Base-by-base conservation (phyloP, 208 protist genomes). In the Trypanosoma brucei region DNA sequence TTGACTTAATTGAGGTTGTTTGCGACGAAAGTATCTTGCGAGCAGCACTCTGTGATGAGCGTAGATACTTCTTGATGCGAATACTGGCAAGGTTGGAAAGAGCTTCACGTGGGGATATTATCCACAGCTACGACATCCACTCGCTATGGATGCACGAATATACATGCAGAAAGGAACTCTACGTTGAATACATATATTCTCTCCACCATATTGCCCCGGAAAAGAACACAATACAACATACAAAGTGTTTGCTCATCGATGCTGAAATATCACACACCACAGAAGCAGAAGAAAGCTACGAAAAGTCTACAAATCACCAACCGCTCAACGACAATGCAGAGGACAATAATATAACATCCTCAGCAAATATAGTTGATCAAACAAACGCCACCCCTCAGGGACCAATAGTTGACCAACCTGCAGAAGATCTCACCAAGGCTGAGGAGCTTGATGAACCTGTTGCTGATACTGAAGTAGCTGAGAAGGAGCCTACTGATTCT, bases 31-130 rank as follows among this genome's bases (percentile, higher is more conserved):
- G 2, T 1, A 38, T 59, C 14, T 6, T 62, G n/a, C 60, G 65
- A 4, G 11, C 50, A 31, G 34, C 46, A 34, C 59, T 68, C 34
- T 55, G 37, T 42, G 66, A 68, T 42, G 62, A 79, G 48, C 74
- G 74, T 50, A n/a, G 51, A n/a, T 62, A 57, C 48, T 79, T 72
- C 60, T 57, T 79, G 8, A 62, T 79, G 0, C 74, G 74, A 1
- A 72, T 79, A 1, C 37, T 76, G 6, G 42, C 60, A 1, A 79
- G 68, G 65, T 55, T 48, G 2, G 76, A 81, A 54, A 55, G 58
- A 2, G 65, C 59, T 31, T 34, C 3, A 35, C 75, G 75, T 52
- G 48, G 3, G 7, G 37, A 59, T 37, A 31, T 65, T 48, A n/a
- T 36, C 38, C 14, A 46, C 9, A 42, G 65, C 9, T 51, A 31